Base-by-base conservation (phyloP, 1,284 basidiomycete species). In the Meira miltonrushii region DNA sequence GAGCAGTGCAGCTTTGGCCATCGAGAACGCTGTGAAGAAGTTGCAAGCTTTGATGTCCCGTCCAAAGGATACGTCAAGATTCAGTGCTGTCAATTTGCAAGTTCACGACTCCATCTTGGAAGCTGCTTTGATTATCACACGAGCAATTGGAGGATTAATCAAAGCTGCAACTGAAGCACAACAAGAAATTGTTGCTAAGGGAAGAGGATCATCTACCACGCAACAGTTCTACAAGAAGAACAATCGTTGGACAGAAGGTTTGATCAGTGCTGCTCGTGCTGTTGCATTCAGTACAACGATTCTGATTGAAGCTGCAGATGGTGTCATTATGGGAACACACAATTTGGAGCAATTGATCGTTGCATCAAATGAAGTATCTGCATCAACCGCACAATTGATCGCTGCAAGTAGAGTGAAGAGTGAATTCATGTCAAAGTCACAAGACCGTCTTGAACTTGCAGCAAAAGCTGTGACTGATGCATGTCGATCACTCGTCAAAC, bases 151-250 rank as follows among this genome's bases (percentile, higher is more conserved):
- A 4, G 87, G 92, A 28, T 85, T 99, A 62, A 98, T 99, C 77
- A 85, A 89, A 77, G 93, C 94, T 5, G 93, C 95, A 4, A 96
- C 94, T 1, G 94, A 94, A 53, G 93, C 90, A 49, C 95, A 99
- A 80, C 87, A 96, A 78, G 95, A 99, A 81, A 99, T 98, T 64
- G 95, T 98, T 50, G 87, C 88, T 3, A 88, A 94, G 80, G 95
- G 95, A 64, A 89, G 87, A 79, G 94, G 94, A 5, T 88, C 90
- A 11, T 91, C 87, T 78, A 86, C 91, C 23, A 78, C 77, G 58
- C 92, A 95, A 80, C 94, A 97, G 75, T 99, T 99, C 84, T 98
- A 97, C 85, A 99, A 99, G 83, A 87, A 89, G 65, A 96, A 99
- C 86, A 97, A 98, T 81, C 86, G 95, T 64, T 99, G 95, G 95